Evolutionary conservation across 306 rosid species (phyloP).

Genomic region (Ceratonia siliqua): DNA sequence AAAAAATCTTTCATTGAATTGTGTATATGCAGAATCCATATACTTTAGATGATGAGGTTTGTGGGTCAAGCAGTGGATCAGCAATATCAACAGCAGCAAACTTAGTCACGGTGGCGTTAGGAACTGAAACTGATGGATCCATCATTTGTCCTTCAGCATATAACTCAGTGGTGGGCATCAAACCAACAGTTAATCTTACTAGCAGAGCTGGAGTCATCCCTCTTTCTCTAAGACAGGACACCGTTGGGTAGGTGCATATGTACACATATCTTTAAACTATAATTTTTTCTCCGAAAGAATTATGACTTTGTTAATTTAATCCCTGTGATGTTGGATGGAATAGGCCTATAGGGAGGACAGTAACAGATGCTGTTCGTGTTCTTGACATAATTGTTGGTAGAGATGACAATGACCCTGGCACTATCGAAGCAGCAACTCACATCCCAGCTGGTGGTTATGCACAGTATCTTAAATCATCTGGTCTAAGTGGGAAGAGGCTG

Average conservation of each 20-base stretch:
- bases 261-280: too few species aligned
- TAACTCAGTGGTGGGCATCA: constrained; percentile 50
- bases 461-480: neutral
- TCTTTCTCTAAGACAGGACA: constrained; percentile 37
- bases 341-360: neutral
- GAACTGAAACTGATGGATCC: constrained; percentile 45
- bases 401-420: neutral
- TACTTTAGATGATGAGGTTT: neutral
- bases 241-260: constrained; percentile 37
- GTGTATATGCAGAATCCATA: too few species aligned
- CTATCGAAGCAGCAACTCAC: neutral
- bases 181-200: constrained; percentile 49
- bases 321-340: neutral
- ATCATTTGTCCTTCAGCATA: constrained; percentile 37
- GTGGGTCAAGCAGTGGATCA: constrained; percentile 49
- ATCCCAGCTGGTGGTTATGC: neutral
- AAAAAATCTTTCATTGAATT: too few species aligned
- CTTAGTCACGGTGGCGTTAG: constrained; percentile 34
- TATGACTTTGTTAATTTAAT: too few species aligned
- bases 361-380: neutral
- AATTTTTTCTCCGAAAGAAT: too few species aligned
- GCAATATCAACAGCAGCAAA: constrained; percentile 46
- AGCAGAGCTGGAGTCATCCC: constrained; percentile 48
- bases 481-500: neutral
- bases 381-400: neutral